phyloP scores from a whole-genome alignment of 306 rosid species.

The Fragaria nilgerrensis region DNA sequence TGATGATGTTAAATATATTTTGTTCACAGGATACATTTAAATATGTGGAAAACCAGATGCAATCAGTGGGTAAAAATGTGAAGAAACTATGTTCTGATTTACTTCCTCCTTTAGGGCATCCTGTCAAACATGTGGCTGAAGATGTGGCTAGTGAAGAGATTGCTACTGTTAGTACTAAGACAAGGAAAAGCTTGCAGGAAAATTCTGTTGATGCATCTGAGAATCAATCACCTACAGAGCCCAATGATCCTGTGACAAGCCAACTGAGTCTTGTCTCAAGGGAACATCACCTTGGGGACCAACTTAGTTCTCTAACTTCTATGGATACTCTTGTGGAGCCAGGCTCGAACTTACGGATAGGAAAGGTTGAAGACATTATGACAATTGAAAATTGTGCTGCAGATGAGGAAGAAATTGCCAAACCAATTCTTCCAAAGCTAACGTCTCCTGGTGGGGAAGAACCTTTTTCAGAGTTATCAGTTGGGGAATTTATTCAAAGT shows the following conservation, averaged over 20 bases:
- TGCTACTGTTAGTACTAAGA: constrained; percentile 22
- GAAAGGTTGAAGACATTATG: constrained; percentile 32
- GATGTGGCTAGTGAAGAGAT: constrained; percentile 24
- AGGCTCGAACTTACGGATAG: constrained; percentile 16
- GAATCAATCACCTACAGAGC: constrained; percentile 29
- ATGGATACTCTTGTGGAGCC: constrained; percentile 22
- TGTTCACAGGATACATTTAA: constrained; percentile 62
- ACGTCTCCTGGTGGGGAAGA: constrained; percentile 31
- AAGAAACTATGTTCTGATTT: constrained; percentile 65
- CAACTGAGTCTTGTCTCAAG: constrained; percentile 28
- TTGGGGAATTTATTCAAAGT: constrained; percentile 18
- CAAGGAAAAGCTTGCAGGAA: constrained; percentile 29
- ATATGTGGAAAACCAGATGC: constrained; percentile 67
- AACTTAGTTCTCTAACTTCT: constrained; percentile 15
- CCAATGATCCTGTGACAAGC: constrained; percentile 29
- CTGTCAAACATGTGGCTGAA: constrained; percentile 39
- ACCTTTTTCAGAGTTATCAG: constrained; percentile 22
- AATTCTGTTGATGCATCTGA: constrained; percentile 22
- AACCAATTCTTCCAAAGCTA: constrained; percentile 23
- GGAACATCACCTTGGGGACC: constrained; percentile 20
- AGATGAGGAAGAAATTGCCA: constrained; percentile 31
- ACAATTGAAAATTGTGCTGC: constrained; percentile 22
- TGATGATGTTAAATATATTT: constrained; percentile 12
- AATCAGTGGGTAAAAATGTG: constrained; percentile 63
- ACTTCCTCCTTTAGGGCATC: constrained; percentile 37